Conservation (phyloP, 1,284 basidiomycete genomes). For the Papiliotrema terrestris region DNA sequence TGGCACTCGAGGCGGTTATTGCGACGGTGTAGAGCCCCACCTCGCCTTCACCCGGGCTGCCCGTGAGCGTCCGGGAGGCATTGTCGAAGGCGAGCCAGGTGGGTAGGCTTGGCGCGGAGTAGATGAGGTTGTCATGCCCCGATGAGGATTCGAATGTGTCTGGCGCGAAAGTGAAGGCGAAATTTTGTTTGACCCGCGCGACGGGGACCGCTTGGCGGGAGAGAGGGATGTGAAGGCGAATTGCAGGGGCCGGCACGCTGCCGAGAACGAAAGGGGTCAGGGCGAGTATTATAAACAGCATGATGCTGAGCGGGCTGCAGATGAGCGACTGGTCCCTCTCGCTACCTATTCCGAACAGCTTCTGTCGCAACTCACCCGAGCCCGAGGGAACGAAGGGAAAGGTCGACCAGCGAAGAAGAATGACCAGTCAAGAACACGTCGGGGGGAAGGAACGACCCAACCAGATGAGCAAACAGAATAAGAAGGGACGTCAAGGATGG, state of each 20-base stretch:
- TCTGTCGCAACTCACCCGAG: background rate
- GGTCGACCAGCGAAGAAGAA: background rate
- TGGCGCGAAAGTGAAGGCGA: slow-evolving; percentile 39
- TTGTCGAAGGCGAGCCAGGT: slow-evolving; percentile 46
- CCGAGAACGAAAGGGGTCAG: background rate
- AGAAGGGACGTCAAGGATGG: background rate
- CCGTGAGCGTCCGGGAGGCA: slow-evolving; percentile 16
- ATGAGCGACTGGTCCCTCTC: background rate
- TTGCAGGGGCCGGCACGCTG: background rate
- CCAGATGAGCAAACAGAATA: too few relatives aligned
- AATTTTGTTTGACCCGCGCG: slow-evolving; percentile 37
- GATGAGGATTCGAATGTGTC: slow-evolving; percentile 38
- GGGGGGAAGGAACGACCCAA: too few relatives aligned
- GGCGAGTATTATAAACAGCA: background rate
- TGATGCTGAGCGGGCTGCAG: background rate
- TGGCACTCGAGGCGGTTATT: slow-evolving; percentile 50
- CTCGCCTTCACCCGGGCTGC: slow-evolving; percentile 21
- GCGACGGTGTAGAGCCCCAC: slow-evolving; percentile 22
- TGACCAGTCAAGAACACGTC: background rate
- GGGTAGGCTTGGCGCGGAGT: slow-evolving; percentile 46
- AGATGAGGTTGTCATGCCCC: slow-evolving; percentile 27
- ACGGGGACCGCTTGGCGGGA: slow-evolving; percentile 45
- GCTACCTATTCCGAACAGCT: background rate
- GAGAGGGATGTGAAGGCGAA: slow-evolving; percentile 36
- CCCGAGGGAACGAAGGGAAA: background rate